Base-by-base conservation (phyloP, 2,329 filamentous ascomycete species). In the Neonectria punicea region DNA sequence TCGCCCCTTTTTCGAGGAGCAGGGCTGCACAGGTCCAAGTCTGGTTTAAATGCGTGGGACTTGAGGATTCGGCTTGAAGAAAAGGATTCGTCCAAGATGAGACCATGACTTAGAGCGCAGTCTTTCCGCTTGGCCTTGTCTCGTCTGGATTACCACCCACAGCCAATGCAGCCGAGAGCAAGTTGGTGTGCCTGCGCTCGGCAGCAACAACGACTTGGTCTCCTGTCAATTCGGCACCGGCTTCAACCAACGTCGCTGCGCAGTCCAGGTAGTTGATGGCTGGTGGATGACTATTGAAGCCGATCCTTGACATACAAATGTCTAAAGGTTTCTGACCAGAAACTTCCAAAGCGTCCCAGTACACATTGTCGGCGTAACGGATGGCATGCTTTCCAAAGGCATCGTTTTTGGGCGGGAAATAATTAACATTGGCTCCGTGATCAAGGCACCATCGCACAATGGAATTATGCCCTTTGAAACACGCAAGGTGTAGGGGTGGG, bases 1-100 rank as follows among this genome's bases (percentile, higher is more conserved):
- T 57, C 11, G 59, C 59, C 6, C 59, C 59, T 6, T 62, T 51
- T 44, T 53, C 28, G 10, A 57, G 16, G 2, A 62, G 39, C 22
- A 47, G 6, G 18, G 16, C n/a, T 14, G 34, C 44, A 25, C 3
- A 50, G 13, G 2, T n/a, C 18, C 3, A 43, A 22, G 6, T n/a
- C 4, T 1, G 5, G 7, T 34, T 9, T 59, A 1, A 6, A 30
- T 4, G 5, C 28, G 28, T 30, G 3, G 4, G 14, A 41, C 16
- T 5, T 14, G 14, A 30, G 7, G 47, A 20, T 20, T 22, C 11
- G 7, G 13, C 4, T 22, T 50, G 58, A 1, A 50, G 43, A 1
- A 20, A 32, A 14, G 20, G 36, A 11, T 9, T 7, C 8, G 3
- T 5, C 44, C 20, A 6, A 34, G 25, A 18, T n/a, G 3, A 36